Conservation (phyloP, 1,284 basidiomycete species). For the Irpex rosettiformis region DNA sequence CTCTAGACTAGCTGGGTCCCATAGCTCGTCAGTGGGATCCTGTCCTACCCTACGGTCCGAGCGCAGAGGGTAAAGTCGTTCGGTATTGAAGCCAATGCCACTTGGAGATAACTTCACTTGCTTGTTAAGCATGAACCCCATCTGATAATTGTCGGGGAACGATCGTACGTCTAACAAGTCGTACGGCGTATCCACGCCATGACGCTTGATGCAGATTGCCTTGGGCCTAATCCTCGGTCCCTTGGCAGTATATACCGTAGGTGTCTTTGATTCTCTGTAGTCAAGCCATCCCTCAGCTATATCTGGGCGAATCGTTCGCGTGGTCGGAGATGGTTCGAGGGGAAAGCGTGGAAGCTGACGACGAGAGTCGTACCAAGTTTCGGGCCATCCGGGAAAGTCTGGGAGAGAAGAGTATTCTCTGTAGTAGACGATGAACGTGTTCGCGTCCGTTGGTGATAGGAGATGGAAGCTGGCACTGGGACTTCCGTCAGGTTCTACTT, state of each 20-base stretch:
- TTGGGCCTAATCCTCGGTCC: no score
- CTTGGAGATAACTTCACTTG: no score
- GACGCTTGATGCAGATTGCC: no score
- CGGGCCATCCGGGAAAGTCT: background rate
- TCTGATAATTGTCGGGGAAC: no score
- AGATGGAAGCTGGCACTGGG: background rate
- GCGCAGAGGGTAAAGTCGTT: constrained; percentile 26
- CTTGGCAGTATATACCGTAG: background rate
- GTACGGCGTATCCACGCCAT: no score
- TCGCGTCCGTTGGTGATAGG: background rate
- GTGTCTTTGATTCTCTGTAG: background rate
- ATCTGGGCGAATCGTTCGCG: background rate
- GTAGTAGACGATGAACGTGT: background rate
- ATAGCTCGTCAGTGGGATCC: constrained; percentile 10
- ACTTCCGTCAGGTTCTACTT: background rate
- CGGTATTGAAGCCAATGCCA: background rate
- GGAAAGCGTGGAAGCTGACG: constrained; percentile 4
- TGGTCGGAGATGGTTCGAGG: background rate
- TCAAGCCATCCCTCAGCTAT: constrained; percentile 3
- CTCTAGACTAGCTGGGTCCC: constrained; percentile 17
- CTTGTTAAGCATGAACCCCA: no score
- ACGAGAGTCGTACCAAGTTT: constrained; percentile 13
- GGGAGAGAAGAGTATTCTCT: constrained; percentile 7
- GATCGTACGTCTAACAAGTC: no score
- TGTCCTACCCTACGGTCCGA: constrained; percentile 2